Evolutionary conservation across 345 rosid species (phyloP).

Genomic region (Bruguiera gymnorhiza): DNA sequence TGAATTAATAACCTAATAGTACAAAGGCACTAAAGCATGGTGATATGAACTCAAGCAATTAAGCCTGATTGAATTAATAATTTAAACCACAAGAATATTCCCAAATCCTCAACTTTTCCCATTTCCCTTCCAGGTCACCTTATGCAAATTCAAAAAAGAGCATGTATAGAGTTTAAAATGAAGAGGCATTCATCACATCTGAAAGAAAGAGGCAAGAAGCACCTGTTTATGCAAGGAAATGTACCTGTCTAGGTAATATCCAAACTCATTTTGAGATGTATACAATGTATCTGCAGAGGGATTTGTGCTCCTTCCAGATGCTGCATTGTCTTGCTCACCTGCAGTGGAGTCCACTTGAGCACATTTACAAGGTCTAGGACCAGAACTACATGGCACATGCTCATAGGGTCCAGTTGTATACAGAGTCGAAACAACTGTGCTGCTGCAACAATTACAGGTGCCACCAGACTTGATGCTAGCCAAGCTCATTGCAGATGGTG

Average conservation of each 20-base stretch:
- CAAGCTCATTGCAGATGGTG: constrained; percentile 64
- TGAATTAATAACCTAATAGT: constrained; percentile 4
- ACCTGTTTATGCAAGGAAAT: neutral
- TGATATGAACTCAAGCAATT: constrained; percentile 6
- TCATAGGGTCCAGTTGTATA: constrained; percentile 61
- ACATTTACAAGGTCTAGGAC: constrained; percentile 37
- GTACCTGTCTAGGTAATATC: constrained; percentile 60
- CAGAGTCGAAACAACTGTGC: constrained; percentile 57
- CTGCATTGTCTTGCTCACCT: constrained; percentile 39
- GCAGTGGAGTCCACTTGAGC: constrained; percentile 44
- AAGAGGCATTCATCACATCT: neutral
- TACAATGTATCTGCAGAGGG: constrained; percentile 34
- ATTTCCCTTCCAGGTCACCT: neutral
- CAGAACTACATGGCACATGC: constrained; percentile 42
- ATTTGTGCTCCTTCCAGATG: constrained; percentile 33
- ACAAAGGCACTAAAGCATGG: constrained; percentile 12
- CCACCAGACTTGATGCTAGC: constrained; percentile 54
- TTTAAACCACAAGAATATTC: neutral
- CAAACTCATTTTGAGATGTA: constrained; percentile 50
- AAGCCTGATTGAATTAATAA: neutral
- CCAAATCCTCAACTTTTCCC: neutral
- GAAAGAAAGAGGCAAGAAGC: constrained; percentile 9
- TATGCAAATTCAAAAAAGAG: neutral
- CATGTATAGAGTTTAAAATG: neutral
- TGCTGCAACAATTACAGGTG: constrained; percentile 45